These are phyloP conservation scores for Aspergillus piperis DNA, from an alignment of 2,329 filamentous ascomycete species.

Conservation along the genomic window DNA sequence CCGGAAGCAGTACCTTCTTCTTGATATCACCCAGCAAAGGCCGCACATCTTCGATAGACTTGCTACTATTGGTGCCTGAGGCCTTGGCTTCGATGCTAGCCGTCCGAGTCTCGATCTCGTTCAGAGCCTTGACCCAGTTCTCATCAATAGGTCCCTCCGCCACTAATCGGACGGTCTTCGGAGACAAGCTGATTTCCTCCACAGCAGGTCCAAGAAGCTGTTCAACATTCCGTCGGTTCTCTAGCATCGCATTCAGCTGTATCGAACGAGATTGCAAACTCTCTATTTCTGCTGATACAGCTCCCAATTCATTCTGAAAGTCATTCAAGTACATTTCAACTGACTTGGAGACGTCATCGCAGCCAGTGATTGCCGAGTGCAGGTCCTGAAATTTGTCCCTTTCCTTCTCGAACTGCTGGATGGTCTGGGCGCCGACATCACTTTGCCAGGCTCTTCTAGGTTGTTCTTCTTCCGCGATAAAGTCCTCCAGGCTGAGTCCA, in stretches of 20 bases:
- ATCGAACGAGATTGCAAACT: constrained; percentile 84
- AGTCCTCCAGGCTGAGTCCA: constrained; percentile 72
- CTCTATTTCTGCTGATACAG: constrained; percentile 93
- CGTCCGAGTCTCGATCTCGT: constrained; percentile 79
- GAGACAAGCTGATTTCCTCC: constrained; percentile 87
- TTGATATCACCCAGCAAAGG: constrained; percentile 83
- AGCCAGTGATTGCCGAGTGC: constrained; percentile 82
- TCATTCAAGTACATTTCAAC: constrained; percentile 90
- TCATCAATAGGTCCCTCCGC: constrained; percentile 88
- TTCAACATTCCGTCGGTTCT: constrained; percentile 88
- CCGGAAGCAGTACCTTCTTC: constrained; percentile 61
- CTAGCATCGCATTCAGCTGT: constrained; percentile 77
- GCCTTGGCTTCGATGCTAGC: constrained; percentile 69
- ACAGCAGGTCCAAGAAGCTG: constrained; percentile 83
- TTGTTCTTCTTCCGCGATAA: constrained; percentile 51
- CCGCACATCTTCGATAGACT: constrained; percentile 78
- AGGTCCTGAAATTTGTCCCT: constrained; percentile 85
- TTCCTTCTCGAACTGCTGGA: constrained; percentile 78
- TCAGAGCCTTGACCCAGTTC: constrained; percentile 77
- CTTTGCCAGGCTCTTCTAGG: constrained; percentile 29
- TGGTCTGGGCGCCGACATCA: constrained; percentile 57
- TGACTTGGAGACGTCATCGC: constrained; percentile 88
- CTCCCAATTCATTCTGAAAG: constrained; percentile 89
- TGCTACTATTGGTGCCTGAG: constrained; percentile 63
- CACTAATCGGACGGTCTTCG: constrained; percentile 79